phyloP scores from a whole-genome alignment of 768 basidiomycete genomes.

The Leccinum incarnatum region DNA sequence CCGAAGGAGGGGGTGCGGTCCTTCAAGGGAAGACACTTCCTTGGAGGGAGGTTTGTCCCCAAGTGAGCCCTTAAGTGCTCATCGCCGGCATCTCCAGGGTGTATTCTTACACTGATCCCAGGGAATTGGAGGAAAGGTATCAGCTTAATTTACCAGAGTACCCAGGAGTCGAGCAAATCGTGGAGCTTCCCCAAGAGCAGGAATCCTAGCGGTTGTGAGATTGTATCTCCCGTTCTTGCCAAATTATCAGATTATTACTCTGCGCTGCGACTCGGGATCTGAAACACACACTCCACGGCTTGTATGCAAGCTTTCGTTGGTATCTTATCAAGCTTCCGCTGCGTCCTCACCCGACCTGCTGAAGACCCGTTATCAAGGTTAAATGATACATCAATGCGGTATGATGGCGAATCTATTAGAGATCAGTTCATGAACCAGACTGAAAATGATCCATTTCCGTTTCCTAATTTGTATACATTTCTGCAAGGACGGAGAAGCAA shows the following conservation, averaged over 20 bases:
- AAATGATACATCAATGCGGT: background rate
- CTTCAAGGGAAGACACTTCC: slow-evolving; percentile 83
- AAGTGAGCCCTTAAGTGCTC: slow-evolving; percentile 50
- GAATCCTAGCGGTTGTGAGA: slow-evolving; percentile 8
- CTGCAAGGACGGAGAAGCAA: background rate
- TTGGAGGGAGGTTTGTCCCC: slow-evolving; percentile 92
- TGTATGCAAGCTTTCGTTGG: background rate
- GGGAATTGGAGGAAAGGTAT: slow-evolving; percentile 69
- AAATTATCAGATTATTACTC: background rate
- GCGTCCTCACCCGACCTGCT: too few species aligned
- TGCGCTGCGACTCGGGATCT: background rate
- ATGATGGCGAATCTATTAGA: background rate
- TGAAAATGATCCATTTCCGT: background rate
- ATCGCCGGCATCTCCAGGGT: background rate
- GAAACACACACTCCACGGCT: background rate
- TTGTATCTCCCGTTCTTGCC: too few species aligned
- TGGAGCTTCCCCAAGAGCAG: slow-evolving; percentile 53
- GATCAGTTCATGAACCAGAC: background rate
- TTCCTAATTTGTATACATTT: background rate
- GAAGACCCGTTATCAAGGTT: too few species aligned
- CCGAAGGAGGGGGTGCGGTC: slow-evolving; percentile 83
- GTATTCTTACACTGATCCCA: slow-evolving; percentile 30
- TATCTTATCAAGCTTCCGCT: background rate
- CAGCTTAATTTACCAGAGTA: slow-evolving; percentile 81
- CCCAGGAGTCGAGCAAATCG: slow-evolving; percentile 76